Conservation (phyloP, 805 yeast genomes). For the Cyberlindnera mississippiensis region DNA sequence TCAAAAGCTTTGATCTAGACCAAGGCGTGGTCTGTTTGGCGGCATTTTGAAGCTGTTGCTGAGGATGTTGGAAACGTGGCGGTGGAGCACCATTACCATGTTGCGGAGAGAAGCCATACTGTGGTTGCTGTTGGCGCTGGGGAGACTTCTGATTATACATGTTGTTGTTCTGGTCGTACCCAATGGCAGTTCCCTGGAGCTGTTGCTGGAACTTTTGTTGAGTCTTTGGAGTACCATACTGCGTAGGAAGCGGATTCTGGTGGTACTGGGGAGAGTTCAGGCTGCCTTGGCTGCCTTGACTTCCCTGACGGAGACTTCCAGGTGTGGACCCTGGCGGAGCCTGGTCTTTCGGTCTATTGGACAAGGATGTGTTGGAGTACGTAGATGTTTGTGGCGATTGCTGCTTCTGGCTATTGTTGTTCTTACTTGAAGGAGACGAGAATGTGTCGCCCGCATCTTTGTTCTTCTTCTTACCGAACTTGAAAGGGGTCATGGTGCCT, state of each 20-base stretch:
- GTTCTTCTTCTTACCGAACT: slow-evolving; percentile 48
- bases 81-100: too few relatives aligned
- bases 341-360: slow-evolving; percentile 6
- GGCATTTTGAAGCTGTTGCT: slow-evolving; percentile 21
- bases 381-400: slow-evolving; percentile 27
- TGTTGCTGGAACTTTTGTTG: too few relatives aligned
- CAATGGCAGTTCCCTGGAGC: too few relatives aligned
- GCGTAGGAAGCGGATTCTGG: background rate
- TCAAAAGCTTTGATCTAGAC: slow-evolving; percentile 56
- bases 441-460: slow-evolving; percentile 25
- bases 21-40: too few relatives aligned
- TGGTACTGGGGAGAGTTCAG: slow-evolving; percentile 13
- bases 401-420: slow-evolving; percentile 5
- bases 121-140: too few relatives aligned
- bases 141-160: slow-evolving; percentile 23
- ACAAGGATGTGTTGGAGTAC: slow-evolving; percentile 17
- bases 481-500: slow-evolving; percentile 42
- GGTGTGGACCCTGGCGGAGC: too few relatives aligned
- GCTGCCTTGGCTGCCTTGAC: slow-evolving; percentile 12
- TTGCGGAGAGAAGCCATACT: too few relatives aligned
- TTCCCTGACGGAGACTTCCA: too few relatives aligned
- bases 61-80: too few relatives aligned
- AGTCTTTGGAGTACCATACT: too few relatives aligned
- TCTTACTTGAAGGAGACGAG: slow-evolving; percentile 19
- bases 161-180: slow-evolving; percentile 25